Evolutionary conservation across 192 early-diverging fungal genomes (phyloP).

Genomic region (Backusella parvicylindrica): DNA sequence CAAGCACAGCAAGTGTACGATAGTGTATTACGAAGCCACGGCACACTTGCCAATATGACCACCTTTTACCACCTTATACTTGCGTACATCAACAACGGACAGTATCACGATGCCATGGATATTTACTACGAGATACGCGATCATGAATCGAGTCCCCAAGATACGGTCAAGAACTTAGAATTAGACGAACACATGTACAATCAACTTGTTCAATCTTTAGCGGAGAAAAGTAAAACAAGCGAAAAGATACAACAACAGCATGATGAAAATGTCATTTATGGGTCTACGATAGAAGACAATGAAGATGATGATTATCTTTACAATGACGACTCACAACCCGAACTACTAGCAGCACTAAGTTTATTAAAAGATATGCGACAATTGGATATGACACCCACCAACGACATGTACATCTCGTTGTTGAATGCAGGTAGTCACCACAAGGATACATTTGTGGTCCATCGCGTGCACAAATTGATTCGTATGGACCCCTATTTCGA

Average conservation of each 20-base stretch:
- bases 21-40: background rate
- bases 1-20: conserved; percentile 15
- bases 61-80: conserved; percentile 14
- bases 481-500: conserved; percentile 33
- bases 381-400: background rate
- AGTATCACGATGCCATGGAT: conserved; percentile 18
- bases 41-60: background rate
- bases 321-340: background rate
- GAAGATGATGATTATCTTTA: background rate
- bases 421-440: background rate
- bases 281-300: conserved; percentile 10
- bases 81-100: conserved; percentile 10
- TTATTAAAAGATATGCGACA: conserved; percentile 27
- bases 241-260: background rate
- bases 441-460: background rate
- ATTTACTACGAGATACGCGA: conserved; percentile 23
- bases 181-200: conserved; percentile 1
- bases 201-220: background rate
- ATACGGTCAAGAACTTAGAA: background rate
- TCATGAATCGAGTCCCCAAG: background rate
- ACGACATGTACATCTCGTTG: background rate
- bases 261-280: background rate
- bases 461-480: conserved; percentile 32
- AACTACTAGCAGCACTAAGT: conserved; percentile 3
- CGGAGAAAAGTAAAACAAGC: background rate